A percentile compares a stretch with the other conserved stretches of the same genome.
These are phyloP conservation scores for Xanthoconium purpureum DNA, from an alignment of 768 basidiomycete genomes.

Conservation along the genomic window DNA sequence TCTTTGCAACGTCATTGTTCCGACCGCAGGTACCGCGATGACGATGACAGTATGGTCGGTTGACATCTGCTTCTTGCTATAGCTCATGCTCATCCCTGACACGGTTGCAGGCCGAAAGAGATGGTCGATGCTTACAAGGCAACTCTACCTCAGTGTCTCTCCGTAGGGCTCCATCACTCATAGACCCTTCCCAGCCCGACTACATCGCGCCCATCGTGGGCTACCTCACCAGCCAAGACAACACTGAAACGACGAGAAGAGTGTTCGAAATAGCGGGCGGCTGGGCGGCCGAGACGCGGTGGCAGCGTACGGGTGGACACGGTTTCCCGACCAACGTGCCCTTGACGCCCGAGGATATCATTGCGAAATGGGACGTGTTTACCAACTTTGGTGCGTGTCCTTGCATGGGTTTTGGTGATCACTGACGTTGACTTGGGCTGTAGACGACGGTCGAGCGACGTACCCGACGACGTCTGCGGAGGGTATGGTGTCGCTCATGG, in stretches of 20 bases:
- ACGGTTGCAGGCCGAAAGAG: conserved; percentile 59
- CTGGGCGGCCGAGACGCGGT: conserved; percentile 89
- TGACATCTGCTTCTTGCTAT: conserved; percentile 15
- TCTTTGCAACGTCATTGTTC: conserved; percentile 82
- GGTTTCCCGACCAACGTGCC: conserved; percentile 80
- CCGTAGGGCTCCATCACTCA: background rate
- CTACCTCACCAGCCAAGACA: conserved; percentile 81
- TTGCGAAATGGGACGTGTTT: conserved; percentile 77
- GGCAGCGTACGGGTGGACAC: conserved; percentile 86
- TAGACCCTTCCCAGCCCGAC: conserved; percentile 57
- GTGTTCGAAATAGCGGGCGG: conserved; percentile 89
- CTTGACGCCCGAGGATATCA: conserved; percentile 77
- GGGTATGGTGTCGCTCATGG: conserved; percentile 71
- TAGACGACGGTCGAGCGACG: conserved; percentile 80
- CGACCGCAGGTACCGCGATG: conserved; percentile 90
- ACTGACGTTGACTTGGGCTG: background rate
- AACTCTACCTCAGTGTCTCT: background rate
- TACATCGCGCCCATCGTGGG: conserved; percentile 92
- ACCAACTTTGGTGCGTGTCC: conserved; percentile 71
- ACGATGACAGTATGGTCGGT: conserved; percentile 71
- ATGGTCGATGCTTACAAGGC: conserved; percentile 91
- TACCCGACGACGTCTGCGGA: conserved; percentile 75
- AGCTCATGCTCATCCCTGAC: background rate
- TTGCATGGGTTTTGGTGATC: no score
- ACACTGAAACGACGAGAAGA: conserved; percentile 65